These are phyloP conservation scores for Flueggea neowawraea DNA, from an alignment of 441 rosid species.

Conservation along the genomic window DNA sequence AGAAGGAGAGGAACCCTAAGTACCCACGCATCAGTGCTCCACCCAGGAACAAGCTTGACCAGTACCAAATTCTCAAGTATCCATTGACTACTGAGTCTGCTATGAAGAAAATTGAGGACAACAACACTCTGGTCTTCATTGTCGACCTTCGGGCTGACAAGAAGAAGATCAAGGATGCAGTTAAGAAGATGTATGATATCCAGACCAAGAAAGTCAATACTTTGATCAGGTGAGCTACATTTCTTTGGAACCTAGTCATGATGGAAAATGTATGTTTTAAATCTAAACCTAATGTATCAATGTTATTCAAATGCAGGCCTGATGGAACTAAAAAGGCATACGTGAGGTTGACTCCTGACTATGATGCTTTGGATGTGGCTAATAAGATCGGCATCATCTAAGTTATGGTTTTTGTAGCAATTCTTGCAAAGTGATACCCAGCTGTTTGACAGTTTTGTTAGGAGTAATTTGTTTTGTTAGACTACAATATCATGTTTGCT, in stretches of 20 bases:
- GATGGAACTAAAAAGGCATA: conserved; percentile 93
- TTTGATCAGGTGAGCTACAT: conserved; percentile 60
- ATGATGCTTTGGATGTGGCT: conserved; percentile 85
- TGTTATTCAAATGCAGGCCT: conserved; percentile 47
- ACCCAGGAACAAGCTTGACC: conserved; percentile 69
- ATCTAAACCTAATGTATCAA: neutral
- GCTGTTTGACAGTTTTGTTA: conserved; percentile 16
- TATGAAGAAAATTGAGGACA: conserved; percentile 91
- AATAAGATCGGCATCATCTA: conserved; percentile 86
- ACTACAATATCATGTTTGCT: too few relatives aligned
- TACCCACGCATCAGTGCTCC: conserved; percentile 69
- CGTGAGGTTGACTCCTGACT: conserved; percentile 85
- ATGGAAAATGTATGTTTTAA: conserved; percentile 15
- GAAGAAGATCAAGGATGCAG: conserved; percentile 87
- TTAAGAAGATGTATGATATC: conserved; percentile 92
- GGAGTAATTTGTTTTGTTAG: conserved; percentile 3
- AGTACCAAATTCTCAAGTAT: conserved; percentile 70
- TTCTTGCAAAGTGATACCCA: conserved; percentile 13
- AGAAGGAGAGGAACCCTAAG: conserved; percentile 60
- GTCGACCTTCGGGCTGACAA: conserved; percentile 92
- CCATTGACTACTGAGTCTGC: conserved; percentile 85
- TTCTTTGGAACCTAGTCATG: neutral
- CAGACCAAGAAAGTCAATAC: conserved; percentile 95
- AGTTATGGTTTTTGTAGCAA: conserved; percentile 3
- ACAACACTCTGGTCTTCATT: conserved; percentile 87